These are phyloP conservation scores for Incumbomyces lentus DNA, from an alignment of 2,329 filamentous ascomycete species.

Conservation along the genomic window DNA sequence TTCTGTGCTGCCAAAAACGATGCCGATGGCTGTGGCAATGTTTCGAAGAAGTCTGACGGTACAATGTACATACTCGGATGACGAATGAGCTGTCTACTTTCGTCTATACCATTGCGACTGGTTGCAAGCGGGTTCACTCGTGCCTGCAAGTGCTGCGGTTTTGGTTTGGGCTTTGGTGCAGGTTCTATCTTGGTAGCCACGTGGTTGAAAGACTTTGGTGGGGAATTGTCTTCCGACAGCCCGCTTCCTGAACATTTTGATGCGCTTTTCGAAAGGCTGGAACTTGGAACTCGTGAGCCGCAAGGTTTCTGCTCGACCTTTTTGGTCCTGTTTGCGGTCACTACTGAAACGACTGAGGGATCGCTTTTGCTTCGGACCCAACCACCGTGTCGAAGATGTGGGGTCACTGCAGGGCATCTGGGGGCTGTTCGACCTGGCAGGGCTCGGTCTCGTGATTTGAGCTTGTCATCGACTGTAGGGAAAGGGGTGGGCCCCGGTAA, in stretches of 20 bases:
- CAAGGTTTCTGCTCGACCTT: constrained; percentile 5
- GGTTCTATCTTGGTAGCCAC: background rate
- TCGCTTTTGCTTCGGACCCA: constrained; percentile 19
- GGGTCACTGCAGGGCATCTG: constrained; percentile 9
- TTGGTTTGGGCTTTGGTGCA: background rate
- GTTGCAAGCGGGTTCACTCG: background rate
- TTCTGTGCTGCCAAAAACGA: background rate
- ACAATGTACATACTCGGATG: constrained; percentile 17
- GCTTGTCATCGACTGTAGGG: background rate
- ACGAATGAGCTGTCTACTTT: background rate
- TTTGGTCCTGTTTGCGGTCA: constrained; percentile 7
- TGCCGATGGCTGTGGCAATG: background rate
- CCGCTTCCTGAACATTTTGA: background rate
- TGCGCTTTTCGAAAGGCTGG: background rate
- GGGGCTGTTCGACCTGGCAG: background rate
- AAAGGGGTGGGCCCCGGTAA: background rate
- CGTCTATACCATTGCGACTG: background rate
- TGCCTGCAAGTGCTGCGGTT: constrained; percentile 2
- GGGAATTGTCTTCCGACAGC: background rate
- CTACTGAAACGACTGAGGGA: constrained; percentile 14
- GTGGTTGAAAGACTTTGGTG: background rate
- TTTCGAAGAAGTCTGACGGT: constrained; percentile 14
- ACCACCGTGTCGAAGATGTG: constrained; percentile 14
- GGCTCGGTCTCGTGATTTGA: constrained; percentile 7
- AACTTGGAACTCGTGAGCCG: background rate